Conservation (phyloP, 352 stramenopile species). For the Phytopythium vexans region DNA sequence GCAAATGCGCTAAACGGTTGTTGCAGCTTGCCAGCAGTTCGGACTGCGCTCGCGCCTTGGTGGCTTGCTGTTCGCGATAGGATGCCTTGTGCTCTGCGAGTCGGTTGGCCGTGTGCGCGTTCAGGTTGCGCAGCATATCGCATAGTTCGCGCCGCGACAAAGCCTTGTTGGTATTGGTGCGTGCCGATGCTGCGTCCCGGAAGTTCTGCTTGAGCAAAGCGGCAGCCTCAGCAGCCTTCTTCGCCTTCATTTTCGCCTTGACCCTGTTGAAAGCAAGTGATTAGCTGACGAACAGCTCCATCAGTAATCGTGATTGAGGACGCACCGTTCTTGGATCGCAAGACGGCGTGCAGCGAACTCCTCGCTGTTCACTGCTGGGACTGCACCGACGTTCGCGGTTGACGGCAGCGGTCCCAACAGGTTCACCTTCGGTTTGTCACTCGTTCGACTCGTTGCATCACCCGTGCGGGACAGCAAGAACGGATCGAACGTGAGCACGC, state of each 20-base stretch:
- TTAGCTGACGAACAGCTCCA: background rate
- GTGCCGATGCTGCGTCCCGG: background rate
- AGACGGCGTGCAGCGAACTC: constrained; percentile 20
- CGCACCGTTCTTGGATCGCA: constrained; percentile 27
- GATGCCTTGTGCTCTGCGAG: constrained; percentile 14
- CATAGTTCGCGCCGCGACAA: constrained; percentile 38
- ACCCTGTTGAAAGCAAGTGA: constrained; percentile 10
- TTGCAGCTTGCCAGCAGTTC: constrained; percentile 34
- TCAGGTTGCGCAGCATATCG: constrained; percentile 32
- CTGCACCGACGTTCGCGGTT: background rate
- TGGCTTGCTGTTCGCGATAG: constrained; percentile 7
- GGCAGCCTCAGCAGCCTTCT: constrained; percentile 6
- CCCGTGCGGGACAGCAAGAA: constrained; percentile 10
- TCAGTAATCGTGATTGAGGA: background rate
- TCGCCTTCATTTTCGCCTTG: constrained; percentile 15
- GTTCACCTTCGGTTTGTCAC: background rate
- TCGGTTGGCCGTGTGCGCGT: constrained; percentile 15
- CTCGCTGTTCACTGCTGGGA: constrained; percentile 6
- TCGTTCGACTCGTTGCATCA: background rate
- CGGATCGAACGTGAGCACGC: constrained; percentile 33
- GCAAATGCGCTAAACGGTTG: constrained; percentile 36
- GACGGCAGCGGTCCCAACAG: constrained; percentile 8
- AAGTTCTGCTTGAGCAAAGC: background rate
- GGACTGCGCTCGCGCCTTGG: constrained; percentile 16
- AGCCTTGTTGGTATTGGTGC: constrained; percentile 4